phyloP scores from a whole-genome alignment of 2,329 filamentous ascomycete genomes.

The Neopestalotiopsis sp. region DNA sequence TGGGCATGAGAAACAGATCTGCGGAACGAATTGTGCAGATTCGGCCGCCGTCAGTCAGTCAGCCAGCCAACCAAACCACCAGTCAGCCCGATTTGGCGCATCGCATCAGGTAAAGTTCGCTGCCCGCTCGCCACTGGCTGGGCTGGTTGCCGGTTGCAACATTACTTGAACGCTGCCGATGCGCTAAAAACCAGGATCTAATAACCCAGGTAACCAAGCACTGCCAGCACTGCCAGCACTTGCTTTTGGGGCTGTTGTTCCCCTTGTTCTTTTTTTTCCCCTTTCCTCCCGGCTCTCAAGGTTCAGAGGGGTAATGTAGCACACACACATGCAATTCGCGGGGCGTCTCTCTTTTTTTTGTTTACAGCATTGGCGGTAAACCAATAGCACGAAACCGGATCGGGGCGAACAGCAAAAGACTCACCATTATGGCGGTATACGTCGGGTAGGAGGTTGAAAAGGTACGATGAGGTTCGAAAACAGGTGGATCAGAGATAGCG shows the following conservation, averaged over 20 bases:
- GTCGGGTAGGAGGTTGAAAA: neutral
- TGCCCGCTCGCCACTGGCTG: constrained; percentile 12
- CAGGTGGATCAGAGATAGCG: constrained; percentile 26
- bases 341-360: neutral
- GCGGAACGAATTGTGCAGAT: constrained; percentile 11
- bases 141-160: constrained; percentile 28
- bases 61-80: neutral
- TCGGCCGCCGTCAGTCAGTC: constrained; percentile 13
- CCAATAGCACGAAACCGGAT: neutral
- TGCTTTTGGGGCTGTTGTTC: constrained; percentile 10
- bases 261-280: neutral
- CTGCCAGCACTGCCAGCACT: neutral
- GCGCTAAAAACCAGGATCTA: constrained; percentile 35
- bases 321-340: neutral
- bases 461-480: constrained; percentile 15
- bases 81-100: neutral
- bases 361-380: constrained; percentile 9
- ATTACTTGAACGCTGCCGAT: constrained; percentile 25
- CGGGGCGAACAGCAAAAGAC: constrained; percentile 21
- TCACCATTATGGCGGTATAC: constrained; percentile 33
- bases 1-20: neutral
- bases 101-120: constrained; percentile 21
- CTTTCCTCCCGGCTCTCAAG: neutral
- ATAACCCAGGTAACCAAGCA: neutral
- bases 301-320: neutral